These are phyloP conservation scores for Hirsutella rhossiliensis DNA, from an alignment of 2,329 filamentous ascomycete genomes.

Conservation along the genomic window DNA sequence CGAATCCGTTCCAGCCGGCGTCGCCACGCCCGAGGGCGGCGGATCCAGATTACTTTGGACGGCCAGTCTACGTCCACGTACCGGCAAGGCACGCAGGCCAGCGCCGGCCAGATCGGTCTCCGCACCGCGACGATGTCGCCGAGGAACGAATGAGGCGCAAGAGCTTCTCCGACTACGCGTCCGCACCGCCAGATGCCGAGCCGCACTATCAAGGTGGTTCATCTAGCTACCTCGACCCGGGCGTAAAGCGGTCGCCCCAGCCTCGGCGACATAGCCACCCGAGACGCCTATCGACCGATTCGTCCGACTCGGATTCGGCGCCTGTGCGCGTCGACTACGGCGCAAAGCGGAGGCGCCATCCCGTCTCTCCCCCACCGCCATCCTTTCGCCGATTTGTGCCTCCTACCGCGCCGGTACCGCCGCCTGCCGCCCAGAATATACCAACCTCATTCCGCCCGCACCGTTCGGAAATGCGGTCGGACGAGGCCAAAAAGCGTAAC, in stretches of 20 bases:
- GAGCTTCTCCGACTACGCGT: conserved; percentile 39
- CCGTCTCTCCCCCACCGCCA: conserved; percentile 14
- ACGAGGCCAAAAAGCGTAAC: conserved; percentile 24
- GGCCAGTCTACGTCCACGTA: conserved; percentile 28
- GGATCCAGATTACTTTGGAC: conserved; percentile 20
- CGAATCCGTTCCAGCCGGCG: conserved; percentile 15
- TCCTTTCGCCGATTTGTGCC: conserved; percentile 22
- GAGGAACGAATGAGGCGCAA: conserved; percentile 31
- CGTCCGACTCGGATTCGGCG: conserved; percentile 28
- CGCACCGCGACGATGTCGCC: conserved; percentile 23
- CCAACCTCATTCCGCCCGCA: conserved; percentile 17
- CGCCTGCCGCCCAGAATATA: conserved; percentile 12
- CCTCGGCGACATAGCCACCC: conserved; percentile 38
- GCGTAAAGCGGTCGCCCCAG: conserved; percentile 16
- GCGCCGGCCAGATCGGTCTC: conserved; percentile 19
- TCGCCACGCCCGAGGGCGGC: conserved; percentile 15
- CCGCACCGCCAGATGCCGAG: conserved; percentile 21
- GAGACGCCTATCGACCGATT: conserved; percentile 26
- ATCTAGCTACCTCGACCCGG: conserved; percentile 21
- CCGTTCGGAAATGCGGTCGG: conserved; percentile 19
- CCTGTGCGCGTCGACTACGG: conserved; percentile 10
- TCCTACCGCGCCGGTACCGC: conserved; percentile 14
- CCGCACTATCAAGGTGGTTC: conserved; percentile 14
- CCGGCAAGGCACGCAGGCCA: conserved; percentile 22
- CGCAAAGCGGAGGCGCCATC: conserved; percentile 13